These are phyloP conservation scores for Microdochium trichocladiopsis DNA, from an alignment of 2,329 filamentous ascomycete species.

Conservation along the genomic window DNA sequence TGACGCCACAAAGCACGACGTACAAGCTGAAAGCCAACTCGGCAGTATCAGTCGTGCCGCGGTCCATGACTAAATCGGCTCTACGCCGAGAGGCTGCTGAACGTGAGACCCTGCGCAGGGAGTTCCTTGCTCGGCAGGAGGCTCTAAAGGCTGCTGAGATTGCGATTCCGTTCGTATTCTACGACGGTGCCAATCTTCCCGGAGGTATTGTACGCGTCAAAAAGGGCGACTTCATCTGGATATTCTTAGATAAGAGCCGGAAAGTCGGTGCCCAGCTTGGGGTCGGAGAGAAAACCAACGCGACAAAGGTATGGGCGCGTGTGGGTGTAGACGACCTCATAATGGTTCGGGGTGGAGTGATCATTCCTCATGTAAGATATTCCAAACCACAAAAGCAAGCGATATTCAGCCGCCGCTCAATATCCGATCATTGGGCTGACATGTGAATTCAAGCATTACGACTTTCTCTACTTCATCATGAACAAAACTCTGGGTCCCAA, in stretches of 20 bases:
- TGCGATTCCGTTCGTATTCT: slow-evolving; percentile 90
- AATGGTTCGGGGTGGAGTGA: slow-evolving; percentile 82
- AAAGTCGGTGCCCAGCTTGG: slow-evolving; percentile 83
- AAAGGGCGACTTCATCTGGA: slow-evolving; percentile 89
- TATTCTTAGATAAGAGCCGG: slow-evolving; percentile 85
- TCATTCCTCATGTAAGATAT: slow-evolving; percentile 80
- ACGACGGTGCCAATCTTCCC: slow-evolving; percentile 85
- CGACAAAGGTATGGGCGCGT: slow-evolving; percentile 78
- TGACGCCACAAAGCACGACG: slow-evolving; percentile 14
- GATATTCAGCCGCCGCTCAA: not conserved
- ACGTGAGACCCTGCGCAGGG: slow-evolving; percentile 65
- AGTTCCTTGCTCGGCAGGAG: slow-evolving; percentile 79
- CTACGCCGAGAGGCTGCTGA: slow-evolving; percentile 71
- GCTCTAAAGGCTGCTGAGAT: slow-evolving; percentile 85
- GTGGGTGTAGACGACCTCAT: slow-evolving; percentile 94
- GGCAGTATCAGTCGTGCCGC: slow-evolving; percentile 59
- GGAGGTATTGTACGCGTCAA: slow-evolving; percentile 80
- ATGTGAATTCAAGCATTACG: slow-evolving; percentile 66
- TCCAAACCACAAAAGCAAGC: not conserved
- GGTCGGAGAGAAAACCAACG: slow-evolving; percentile 62
- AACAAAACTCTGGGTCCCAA: slow-evolving; percentile 75
- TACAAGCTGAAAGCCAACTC: slow-evolving; percentile 55
- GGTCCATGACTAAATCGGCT: slow-evolving; percentile 61
- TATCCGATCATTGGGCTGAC: not conserved
- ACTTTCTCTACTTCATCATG: slow-evolving; percentile 94